Evolutionary conservation across 257 asterid genomes (phyloP).

Genomic region (Galeopsis tetrahit): DNA sequence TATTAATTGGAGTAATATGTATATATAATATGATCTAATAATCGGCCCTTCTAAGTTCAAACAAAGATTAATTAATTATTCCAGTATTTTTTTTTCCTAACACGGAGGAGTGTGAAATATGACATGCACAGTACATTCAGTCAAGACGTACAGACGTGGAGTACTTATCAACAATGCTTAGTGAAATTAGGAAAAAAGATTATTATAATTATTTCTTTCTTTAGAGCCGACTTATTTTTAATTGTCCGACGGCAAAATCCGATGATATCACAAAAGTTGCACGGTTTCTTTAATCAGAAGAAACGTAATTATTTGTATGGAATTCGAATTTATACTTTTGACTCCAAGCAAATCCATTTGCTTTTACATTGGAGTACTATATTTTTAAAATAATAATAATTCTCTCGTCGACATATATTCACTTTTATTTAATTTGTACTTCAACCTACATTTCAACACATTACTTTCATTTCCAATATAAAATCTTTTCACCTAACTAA

Average conservation of each 20-base stretch:
- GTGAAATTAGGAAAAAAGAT: background rate
- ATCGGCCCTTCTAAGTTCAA: too few relatives aligned
- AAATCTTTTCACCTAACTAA: background rate
- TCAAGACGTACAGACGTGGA: too few relatives aligned
- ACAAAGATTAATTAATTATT: too few relatives aligned
- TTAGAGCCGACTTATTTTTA: background rate
- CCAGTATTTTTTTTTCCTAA: too few relatives aligned
- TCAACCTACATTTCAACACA: background rate
- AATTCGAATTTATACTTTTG: conserved; percentile 23
- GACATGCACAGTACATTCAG: too few relatives aligned
- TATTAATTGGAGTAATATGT: too few relatives aligned
- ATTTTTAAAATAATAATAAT: background rate
- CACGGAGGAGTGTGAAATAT: too few relatives aligned
- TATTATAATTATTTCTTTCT: background rate
- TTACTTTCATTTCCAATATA: background rate
- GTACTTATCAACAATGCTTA: background rate
- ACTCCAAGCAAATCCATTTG: background rate
- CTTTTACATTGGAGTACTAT: too few relatives aligned
- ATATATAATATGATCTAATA: too few relatives aligned
- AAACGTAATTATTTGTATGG: background rate
- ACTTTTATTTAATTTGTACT: background rate
- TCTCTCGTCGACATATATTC: background rate
- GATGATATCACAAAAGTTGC: conserved; percentile 19
- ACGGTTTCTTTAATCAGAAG: conserved; percentile 12
- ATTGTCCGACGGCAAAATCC: conserved; percentile 23